Evolutionary conservation across 1,284 basidiomycete species (phyloP).

Genomic region (Neonothopanus nambi): DNA sequence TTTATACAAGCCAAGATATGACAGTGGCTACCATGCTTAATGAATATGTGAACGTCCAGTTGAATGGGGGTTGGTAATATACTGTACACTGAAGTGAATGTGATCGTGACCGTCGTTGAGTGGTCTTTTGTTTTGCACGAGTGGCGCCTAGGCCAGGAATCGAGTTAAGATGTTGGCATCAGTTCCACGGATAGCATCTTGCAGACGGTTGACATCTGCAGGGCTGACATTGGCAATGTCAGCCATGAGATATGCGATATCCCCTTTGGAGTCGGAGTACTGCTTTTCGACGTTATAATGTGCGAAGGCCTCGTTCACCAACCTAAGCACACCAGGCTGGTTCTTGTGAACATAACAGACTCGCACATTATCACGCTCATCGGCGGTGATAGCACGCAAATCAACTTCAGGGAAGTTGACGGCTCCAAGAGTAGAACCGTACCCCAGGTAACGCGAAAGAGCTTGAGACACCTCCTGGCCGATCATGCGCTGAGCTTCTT

Average conservation of each 20-base stretch:
- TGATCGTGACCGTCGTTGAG: not conserved
- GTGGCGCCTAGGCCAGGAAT: slow-evolving; percentile 59
- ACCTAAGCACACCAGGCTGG: slow-evolving; percentile 94
- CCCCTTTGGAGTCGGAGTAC: slow-evolving; percentile 95
- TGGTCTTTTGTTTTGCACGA: not conserved
- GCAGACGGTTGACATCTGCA: slow-evolving; percentile 80
- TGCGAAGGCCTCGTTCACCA: slow-evolving; percentile 91
- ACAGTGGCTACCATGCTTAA: not conserved
- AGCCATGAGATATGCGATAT: slow-evolving; percentile 93
- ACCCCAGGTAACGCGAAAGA: slow-evolving; percentile 89
- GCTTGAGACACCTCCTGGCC: slow-evolving; percentile 93
- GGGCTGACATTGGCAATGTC: slow-evolving; percentile 92
- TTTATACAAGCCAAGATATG: too few relatives aligned
- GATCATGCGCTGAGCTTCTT: slow-evolving; percentile 98
- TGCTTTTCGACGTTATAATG: slow-evolving; percentile 99
- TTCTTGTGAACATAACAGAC: slow-evolving; percentile 97
- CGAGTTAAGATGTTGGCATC: slow-evolving; percentile 87
- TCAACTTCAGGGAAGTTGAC: slow-evolving; percentile 99
- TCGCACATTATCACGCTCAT: slow-evolving; percentile 81
- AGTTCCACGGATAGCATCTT: slow-evolving; percentile 81
- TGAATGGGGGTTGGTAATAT: slow-evolving; percentile 28
- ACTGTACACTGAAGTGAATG: not conserved
- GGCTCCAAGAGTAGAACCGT: slow-evolving; percentile 86
- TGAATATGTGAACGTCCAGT: slow-evolving; percentile 23
- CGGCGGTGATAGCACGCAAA: slow-evolving; percentile 87